phyloP scores from a whole-genome alignment of 306 rosid genomes.

The Gynostemma pentaphyllum region DNA sequence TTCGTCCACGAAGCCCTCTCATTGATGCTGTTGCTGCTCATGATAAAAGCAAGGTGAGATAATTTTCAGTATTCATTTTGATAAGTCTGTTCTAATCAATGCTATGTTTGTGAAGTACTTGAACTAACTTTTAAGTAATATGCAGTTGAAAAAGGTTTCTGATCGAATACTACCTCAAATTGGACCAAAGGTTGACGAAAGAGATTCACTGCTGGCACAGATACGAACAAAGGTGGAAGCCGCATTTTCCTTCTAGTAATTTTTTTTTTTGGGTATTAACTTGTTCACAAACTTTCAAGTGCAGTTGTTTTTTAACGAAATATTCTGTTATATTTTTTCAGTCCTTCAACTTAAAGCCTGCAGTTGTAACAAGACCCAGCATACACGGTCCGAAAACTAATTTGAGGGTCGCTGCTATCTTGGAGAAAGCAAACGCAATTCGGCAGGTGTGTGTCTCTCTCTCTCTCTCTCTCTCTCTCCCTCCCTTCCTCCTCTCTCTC shows the following conservation, averaged over 20 bases:
- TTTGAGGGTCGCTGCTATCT: conserved; percentile 80
- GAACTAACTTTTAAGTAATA: conserved; percentile 14
- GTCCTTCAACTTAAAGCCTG: conserved; percentile 96
- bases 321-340: conserved; percentile 17
- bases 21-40: conserved; percentile 68
- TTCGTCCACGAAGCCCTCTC: conserved; percentile 63
- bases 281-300: background rate
- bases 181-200: conserved; percentile 63
- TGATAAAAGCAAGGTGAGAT: conserved; percentile 83
- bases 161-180: conserved; percentile 58
- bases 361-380: conserved; percentile 43
- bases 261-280: conserved; percentile 1
- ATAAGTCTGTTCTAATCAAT: conserved; percentile 12
- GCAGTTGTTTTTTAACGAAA: background rate
- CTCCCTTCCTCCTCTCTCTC: background rate
- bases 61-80: conserved; percentile 12
- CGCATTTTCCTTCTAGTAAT: background rate
- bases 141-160: conserved; percentile 82
- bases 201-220: conserved; percentile 70
- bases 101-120: conserved; percentile 15
- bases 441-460: conserved; percentile 73
- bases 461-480: conserved; percentile 7
- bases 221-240: conserved; percentile 78
- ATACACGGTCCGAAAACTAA: conserved; percentile 70
- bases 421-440: conserved; percentile 83